Evolutionary conservation across 2,329 filamentous ascomycete species (phyloP).

Genomic region (Xylariomycetidae sp.): DNA sequence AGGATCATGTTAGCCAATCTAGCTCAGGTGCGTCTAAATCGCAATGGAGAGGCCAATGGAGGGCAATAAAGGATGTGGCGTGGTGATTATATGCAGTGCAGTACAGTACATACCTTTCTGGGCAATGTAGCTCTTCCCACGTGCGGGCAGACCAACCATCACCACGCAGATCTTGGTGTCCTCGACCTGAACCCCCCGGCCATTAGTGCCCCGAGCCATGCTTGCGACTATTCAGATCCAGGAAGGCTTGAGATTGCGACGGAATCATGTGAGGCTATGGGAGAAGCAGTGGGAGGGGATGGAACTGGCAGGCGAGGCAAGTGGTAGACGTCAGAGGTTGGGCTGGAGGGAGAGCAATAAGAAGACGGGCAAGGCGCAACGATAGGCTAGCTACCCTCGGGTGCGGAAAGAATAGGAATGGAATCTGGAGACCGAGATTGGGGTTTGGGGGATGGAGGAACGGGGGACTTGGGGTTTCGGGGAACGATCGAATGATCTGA

Average conservation of each 20-base stretch:
- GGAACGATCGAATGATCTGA: too few species aligned
- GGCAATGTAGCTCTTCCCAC: slow-evolving; percentile 95
- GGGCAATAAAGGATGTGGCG: not conserved
- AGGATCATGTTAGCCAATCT: too few species aligned
- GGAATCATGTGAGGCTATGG: slow-evolving; percentile 22
- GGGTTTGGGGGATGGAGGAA: too few species aligned
- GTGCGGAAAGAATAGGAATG: too few species aligned
- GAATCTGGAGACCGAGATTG: too few species aligned
- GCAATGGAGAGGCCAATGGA: not conserved
- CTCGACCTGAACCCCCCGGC: slow-evolving; percentile 78
- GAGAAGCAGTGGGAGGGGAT: too few species aligned
- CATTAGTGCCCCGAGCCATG: slow-evolving; percentile 44
- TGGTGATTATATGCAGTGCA: too few species aligned
- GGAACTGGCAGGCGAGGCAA: slow-evolving; percentile 2
- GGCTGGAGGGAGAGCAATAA: slow-evolving; percentile 1
- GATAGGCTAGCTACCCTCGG: too few species aligned
- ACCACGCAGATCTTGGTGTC: slow-evolving; percentile 96
- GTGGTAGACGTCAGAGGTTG: slow-evolving; percentile 3
- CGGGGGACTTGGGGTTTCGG: too few species aligned
- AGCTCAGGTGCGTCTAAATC: too few species aligned
- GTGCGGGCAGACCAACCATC: slow-evolving; percentile 93
- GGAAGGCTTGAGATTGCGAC: slow-evolving; percentile 4
- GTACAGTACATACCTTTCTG: slow-evolving; percentile 77
- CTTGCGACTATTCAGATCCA: slow-evolving; percentile 18
- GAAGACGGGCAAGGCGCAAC: too few species aligned